Evolutionary conservation across 192 early-diverging fungal genomes (phyloP), one percentile per base, ranked within the genome.

Genomic region (Rhizophlyctis rosea): DNA sequence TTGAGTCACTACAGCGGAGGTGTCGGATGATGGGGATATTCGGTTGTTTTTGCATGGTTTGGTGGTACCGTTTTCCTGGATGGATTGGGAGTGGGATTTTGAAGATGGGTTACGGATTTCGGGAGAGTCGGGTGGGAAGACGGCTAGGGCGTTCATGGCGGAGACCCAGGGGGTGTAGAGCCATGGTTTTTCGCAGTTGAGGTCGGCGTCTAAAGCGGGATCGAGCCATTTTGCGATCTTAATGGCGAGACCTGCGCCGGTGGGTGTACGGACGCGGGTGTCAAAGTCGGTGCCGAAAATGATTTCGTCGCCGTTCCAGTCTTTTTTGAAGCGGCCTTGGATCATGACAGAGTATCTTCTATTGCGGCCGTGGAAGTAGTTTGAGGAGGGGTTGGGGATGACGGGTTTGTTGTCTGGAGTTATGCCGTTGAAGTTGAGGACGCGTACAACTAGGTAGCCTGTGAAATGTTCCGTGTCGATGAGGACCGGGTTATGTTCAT

Each of bases 171-270:
- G 69, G 18, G 69, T 67, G 62, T 57, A 68, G 3, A 77, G 68
- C 49, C 60, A 76, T 13, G 76, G 76, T 29, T 68, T 39, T 11
- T 34, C n/a, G 11, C 44, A 7, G 33, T n/a, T 13, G 21, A 75
- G 16, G 47, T 70, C 75, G 2, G 59, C 68, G 18, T 69, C 61
- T 3, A 77, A 47, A 4, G 72, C 56, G 9, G 76, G 76, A 39
- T 77, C 76, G 14, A 77, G 64, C 76, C 76, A 77, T 53, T 77
- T 70, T 3, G 76, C 72, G 47, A 77, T 77, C 58, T 65, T 76
- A 4, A 77, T n/a, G 35, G 39, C 73, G 2, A 76, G 18, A 24
- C 56, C 44, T 11, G 55, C 49, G 11, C 68, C 73, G 21, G 65
- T 35, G 3, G 76, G 73, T 13, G 39, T 23, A 24, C 73, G 60